These are phyloP conservation scores for Mucor plumbeus DNA, from an alignment of 371 early-diverging fungal genomes.

Conservation along the genomic window DNA sequence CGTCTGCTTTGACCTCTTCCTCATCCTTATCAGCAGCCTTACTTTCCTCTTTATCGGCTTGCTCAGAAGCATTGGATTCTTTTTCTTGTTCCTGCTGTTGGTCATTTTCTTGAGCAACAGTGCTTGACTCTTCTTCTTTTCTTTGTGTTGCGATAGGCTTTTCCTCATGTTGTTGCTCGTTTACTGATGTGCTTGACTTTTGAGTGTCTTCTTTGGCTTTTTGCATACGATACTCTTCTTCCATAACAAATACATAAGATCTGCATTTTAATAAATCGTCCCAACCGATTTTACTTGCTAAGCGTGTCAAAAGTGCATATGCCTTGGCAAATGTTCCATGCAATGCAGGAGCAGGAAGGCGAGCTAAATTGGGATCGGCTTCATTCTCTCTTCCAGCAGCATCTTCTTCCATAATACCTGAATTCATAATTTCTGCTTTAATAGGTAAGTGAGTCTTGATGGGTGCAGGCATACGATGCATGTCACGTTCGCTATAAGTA, in stretches of 20 bases:
- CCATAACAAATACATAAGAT: constrained; percentile 95
- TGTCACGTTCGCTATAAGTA: constrained; percentile 87
- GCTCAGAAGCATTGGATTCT: not conserved
- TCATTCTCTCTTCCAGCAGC: constrained; percentile 63
- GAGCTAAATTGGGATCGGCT: constrained; percentile 68
- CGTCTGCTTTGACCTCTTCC: constrained; percentile 6
- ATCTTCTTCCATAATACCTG: constrained; percentile 74
- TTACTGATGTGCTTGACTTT: constrained; percentile 36
- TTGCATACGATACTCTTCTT: constrained; percentile 91
- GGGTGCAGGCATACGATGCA: constrained; percentile 92
- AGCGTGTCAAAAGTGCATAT: constrained; percentile 78
- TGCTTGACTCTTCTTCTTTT: not conserved
- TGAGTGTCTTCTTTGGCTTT: constrained; percentile 68
- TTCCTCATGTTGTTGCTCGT: constrained; percentile 1
- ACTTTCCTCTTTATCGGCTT: not conserved
- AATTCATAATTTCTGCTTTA: constrained; percentile 66
- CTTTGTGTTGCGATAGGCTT: not conserved
- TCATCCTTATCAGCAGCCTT: not conserved
- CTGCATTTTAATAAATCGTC: constrained; percentile 89
- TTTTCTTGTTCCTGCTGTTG: not conserved
- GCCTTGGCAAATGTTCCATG: constrained; percentile 92
- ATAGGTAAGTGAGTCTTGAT: constrained; percentile 81
- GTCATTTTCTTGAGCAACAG: not conserved
- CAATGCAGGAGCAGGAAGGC: constrained; percentile 87
- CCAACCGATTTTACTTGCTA: constrained; percentile 91